Conservation (phyloP, 495 filamentous ascomycete species). For the Trichocladium antarcticum region DNA sequence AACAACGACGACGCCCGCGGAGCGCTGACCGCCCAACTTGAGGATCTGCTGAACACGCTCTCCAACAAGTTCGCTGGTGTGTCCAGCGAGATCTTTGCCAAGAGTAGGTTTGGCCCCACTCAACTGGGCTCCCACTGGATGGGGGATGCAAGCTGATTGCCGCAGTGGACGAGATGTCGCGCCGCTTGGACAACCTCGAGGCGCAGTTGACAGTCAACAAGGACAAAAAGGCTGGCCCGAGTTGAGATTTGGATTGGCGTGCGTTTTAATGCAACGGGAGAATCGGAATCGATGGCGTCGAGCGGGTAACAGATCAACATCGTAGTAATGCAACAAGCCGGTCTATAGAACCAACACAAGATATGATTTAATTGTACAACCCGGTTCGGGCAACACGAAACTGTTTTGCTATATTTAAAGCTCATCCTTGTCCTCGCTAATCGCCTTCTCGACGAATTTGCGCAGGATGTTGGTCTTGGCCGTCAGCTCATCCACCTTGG, state of each 20-base stretch:
- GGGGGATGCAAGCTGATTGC: not conserved
- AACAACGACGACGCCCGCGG: slow-evolving; percentile 34
- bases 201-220: slow-evolving; percentile 49
- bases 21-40: slow-evolving; percentile 66
- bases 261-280: too few relatives aligned
- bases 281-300: not conserved
- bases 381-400: not conserved
- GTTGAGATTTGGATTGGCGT: not conserved
- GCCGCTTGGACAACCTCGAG: slow-evolving; percentile 79
- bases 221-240: slow-evolving; percentile 26
- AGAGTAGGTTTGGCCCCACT: slow-evolving; percentile 46
- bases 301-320: too few relatives aligned
- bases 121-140: not conserved
- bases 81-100: slow-evolving; percentile 74
- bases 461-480: slow-evolving; percentile 80
- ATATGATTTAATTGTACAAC: not conserved
- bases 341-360: too few relatives aligned
- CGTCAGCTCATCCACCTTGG: slow-evolving; percentile 83
- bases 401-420: slow-evolving; percentile 50
- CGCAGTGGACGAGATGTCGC: slow-evolving; percentile 90
- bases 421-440: slow-evolving; percentile 50
- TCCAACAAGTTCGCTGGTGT: slow-evolving; percentile 73
- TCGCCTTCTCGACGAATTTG: slow-evolving; percentile 50
- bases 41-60: slow-evolving; percentile 74
- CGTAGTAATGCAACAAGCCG: too few relatives aligned